Conservation (phyloP, 2,329 filamentous ascomycete genomes). For the Ilyonectria mors-panacis region DNA sequence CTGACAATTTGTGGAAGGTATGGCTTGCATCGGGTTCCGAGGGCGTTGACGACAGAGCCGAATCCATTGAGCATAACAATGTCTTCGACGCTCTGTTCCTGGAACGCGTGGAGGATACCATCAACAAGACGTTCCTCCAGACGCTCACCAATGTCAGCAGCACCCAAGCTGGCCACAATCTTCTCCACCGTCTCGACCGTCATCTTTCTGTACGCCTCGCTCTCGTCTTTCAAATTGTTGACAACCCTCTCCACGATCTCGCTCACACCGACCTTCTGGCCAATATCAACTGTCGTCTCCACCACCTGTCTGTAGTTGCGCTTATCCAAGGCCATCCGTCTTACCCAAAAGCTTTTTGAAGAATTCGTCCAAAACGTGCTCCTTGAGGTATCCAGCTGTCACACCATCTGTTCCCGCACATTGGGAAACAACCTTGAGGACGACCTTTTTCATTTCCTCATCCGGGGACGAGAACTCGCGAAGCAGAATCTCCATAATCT, state of each 20-base stretch:
- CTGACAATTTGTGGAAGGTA: slow-evolving; percentile 97
- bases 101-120: slow-evolving; percentile 95
- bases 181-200: slow-evolving; percentile 98
- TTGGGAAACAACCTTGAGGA: slow-evolving; percentile 96
- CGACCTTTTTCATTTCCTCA: slow-evolving; percentile 99
- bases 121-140: slow-evolving; percentile 95
- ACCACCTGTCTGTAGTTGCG: slow-evolving; percentile 98
- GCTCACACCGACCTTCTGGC: slow-evolving; percentile 96
- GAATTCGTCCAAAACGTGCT: slow-evolving; percentile 94
- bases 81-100: slow-evolving; percentile 97
- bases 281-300: slow-evolving; percentile 96
- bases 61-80: slow-evolving; percentile 97
- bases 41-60: slow-evolving; percentile 95
- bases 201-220: slow-evolving; percentile 98
- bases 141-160: slow-evolving; percentile 92
- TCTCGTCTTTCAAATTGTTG: slow-evolving; percentile 97
- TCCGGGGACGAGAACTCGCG: slow-evolving; percentile 97
- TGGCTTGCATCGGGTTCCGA: slow-evolving; percentile 93
- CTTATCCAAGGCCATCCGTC: slow-evolving; percentile 96
- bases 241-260: slow-evolving; percentile 96
- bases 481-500: slow-evolving; percentile 98
- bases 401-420: slow-evolving; percentile 96
- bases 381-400: slow-evolving; percentile 93
- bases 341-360: slow-evolving; percentile 99
- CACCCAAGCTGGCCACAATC: slow-evolving; percentile 91